phyloP scores from a whole-genome alignment of 1,284 basidiomycete genomes.

The Moniliella sp. region DNA sequence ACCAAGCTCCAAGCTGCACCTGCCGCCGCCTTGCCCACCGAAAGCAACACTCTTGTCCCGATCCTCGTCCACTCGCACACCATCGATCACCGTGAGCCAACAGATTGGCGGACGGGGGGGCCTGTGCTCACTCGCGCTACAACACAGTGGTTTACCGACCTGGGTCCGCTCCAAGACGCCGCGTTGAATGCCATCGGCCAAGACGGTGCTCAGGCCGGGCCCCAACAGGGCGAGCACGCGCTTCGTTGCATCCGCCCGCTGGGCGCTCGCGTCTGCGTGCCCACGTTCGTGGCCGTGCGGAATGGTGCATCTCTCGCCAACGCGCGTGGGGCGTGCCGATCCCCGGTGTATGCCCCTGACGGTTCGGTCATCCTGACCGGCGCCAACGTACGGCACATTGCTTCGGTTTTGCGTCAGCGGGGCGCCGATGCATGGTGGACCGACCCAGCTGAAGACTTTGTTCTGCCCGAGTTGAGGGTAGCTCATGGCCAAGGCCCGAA shows the following conservation, averaged over 20 bases:
- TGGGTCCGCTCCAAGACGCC: conserved; percentile 57
- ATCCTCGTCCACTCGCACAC: too few species aligned
- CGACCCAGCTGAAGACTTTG: conserved; percentile 59
- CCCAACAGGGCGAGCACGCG: conserved; percentile 49
- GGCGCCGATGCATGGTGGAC: conserved; percentile 83
- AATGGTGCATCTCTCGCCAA: conserved; percentile 98
- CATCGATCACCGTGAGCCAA: conserved; percentile 84
- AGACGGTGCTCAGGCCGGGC: too few species aligned
- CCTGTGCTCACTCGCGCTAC: conserved; percentile 84
- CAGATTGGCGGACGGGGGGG: conserved; percentile 86
- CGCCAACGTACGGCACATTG: conserved; percentile 54
- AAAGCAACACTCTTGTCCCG: too few species aligned
- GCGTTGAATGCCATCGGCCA: conserved; percentile 52
- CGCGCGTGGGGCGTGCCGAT: conserved; percentile 96
- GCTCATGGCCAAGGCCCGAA: conserved; percentile 3
- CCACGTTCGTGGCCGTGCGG: conserved; percentile 65
- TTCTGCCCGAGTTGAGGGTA: conserved; percentile 20
- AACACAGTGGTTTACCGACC: conserved; percentile 89
- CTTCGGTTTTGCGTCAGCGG: conserved; percentile 49
- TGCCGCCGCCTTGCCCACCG: too few species aligned
- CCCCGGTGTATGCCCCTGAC: conserved; percentile 61
- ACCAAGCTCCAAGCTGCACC: conserved; percentile 36
- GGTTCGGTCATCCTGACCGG: conserved; percentile 49
- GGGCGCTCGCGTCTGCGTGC: conserved; percentile 47
- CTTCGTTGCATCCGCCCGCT: conserved; percentile 51